phyloP scores from a whole-genome alignment of 805 yeast genomes.

The Kluyveromyces aestuarii region DNA sequence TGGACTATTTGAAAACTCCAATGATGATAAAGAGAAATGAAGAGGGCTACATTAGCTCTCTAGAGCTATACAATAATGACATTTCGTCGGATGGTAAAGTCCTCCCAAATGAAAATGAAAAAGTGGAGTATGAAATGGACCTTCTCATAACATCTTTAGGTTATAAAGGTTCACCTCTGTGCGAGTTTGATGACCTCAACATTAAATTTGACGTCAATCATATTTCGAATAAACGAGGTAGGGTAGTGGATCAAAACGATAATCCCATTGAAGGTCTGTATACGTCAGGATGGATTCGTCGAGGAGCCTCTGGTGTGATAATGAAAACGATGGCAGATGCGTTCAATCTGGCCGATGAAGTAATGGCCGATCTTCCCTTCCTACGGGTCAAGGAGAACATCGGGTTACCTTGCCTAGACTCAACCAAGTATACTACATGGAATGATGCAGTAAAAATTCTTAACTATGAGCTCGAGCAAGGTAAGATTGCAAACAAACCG shows the following conservation, averaged over 20 bases:
- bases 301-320: conserved; percentile 83
- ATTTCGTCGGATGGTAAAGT: conserved; percentile 18
- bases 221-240: conserved; percentile 39
- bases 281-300: conserved; percentile 85
- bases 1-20: conserved; percentile 67
- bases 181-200: conserved; percentile 44
- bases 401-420: conserved; percentile 4
- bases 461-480: conserved; percentile 14
- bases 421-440: conserved; percentile 22
- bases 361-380: conserved; percentile 42
- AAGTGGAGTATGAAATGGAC: conserved; percentile 39
- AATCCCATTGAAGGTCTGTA: conserved; percentile 44
- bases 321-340: conserved; percentile 86
- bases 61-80: conserved; percentile 12
- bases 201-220: conserved; percentile 44
- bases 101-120: conserved; percentile 15
- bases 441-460: conserved; percentile 22
- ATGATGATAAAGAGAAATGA: conserved; percentile 33
- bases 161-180: conserved; percentile 57
- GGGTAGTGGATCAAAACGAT: conserved; percentile 27
- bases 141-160: conserved; percentile 77
- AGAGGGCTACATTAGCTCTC: conserved; percentile 30
- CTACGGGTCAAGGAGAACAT: not conserved
- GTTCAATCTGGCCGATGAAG: conserved; percentile 58
- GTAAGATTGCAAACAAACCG: conserved; percentile 9